A percentile compares a stretch with the other conserved stretches of the same genome.
These are phyloP conservation scores for Polyplosphaeria fusca DNA, from an alignment of 495 filamentous ascomycete genomes.

Conservation along the genomic window DNA sequence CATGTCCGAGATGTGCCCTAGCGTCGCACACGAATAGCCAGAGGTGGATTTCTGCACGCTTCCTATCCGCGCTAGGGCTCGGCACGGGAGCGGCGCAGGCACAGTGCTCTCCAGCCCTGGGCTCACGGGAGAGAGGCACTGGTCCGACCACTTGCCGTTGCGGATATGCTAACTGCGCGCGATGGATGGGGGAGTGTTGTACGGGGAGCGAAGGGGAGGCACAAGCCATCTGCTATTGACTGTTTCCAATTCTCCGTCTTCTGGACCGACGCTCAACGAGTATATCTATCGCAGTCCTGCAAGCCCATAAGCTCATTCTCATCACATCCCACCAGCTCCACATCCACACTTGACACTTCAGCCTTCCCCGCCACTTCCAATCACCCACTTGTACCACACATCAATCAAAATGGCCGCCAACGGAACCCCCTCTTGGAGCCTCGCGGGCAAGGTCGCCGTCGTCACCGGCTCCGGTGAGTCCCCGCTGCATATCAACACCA, in stretches of 20 bases:
- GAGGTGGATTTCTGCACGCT: conserved; percentile 2
- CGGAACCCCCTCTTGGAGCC: conserved; percentile 35
- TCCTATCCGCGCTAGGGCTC: conserved; percentile 14
- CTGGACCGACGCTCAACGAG: conserved; percentile 15
- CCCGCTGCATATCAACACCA: background rate
- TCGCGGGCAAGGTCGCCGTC: conserved; percentile 47
- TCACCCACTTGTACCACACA: background rate
- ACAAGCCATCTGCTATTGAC: conserved; percentile 15
- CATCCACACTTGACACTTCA: conserved; percentile 3
- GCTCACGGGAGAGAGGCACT: conserved; percentile 8
- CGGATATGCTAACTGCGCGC: conserved; percentile 12
- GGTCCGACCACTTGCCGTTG: conserved; percentile 26
- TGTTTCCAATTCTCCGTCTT: conserved; percentile 24
- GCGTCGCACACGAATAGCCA: background rate
- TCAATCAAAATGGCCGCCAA: conserved; percentile 21
- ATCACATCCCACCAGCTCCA: conserved; percentile 7
- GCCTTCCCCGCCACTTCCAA: conserved; percentile 4
- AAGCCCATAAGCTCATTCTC: background rate
- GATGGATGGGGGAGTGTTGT: conserved; percentile 10
- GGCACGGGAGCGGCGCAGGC: conserved; percentile 19
- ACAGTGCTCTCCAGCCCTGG: conserved; percentile 11
- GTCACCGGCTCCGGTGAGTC: conserved; percentile 45
- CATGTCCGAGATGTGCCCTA: conserved; percentile 8
- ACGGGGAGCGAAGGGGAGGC: conserved; percentile 5
- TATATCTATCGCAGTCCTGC: conserved; percentile 13